A percentile compares a stretch with the other conserved stretches of the same genome.
Conservation (phyloP, 2,329 filamentous ascomycete genomes). For the Hypoxylon sp. region DNA sequence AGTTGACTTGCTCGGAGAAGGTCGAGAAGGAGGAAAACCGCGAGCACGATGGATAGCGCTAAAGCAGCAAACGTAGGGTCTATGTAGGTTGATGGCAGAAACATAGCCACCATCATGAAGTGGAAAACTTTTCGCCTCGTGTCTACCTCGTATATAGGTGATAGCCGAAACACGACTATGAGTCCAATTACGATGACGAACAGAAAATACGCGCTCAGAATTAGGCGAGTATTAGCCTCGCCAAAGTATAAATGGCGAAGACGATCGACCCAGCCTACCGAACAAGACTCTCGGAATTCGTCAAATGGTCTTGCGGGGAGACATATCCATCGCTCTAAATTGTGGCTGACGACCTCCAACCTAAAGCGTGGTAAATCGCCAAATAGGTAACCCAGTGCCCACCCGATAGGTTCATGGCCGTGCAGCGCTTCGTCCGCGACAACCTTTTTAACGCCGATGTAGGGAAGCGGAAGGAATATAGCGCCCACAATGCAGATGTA, state of each 20-base stretch:
- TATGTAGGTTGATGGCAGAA: constrained; percentile 87
- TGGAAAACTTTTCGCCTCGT: constrained; percentile 98
- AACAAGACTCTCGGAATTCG: constrained; percentile 57
- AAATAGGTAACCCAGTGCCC: constrained; percentile 91
- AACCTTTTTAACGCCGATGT: constrained; percentile 76
- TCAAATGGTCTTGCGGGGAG: constrained; percentile 68
- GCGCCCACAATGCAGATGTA: constrained; percentile 77
- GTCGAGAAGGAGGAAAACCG: constrained; percentile 89
- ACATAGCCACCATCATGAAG: constrained; percentile 98
- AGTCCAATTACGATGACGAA: constrained; percentile 79
- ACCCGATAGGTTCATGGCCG: constrained; percentile 86
- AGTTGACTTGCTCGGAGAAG: constrained; percentile 91
- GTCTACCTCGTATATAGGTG: constrained; percentile 88
- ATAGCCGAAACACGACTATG: constrained; percentile 80
- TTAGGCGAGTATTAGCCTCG: constrained; percentile 83
- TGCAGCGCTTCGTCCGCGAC: constrained; percentile 77
- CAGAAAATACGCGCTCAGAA: constrained; percentile 81
- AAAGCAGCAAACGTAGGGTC: constrained; percentile 88
- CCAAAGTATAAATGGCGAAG: constrained; percentile 77
- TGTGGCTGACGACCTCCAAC: constrained; percentile 76
- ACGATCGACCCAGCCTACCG: constrained; percentile 73
- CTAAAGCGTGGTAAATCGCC: constrained; percentile 82
- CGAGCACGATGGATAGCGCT: constrained; percentile 83
- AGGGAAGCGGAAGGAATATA: constrained; percentile 67
- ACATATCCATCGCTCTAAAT: constrained; percentile 81